phyloP scores from a whole-genome alignment of 2,329 filamentous ascomycete genomes.

The Endocalyx cinctus region DNA sequence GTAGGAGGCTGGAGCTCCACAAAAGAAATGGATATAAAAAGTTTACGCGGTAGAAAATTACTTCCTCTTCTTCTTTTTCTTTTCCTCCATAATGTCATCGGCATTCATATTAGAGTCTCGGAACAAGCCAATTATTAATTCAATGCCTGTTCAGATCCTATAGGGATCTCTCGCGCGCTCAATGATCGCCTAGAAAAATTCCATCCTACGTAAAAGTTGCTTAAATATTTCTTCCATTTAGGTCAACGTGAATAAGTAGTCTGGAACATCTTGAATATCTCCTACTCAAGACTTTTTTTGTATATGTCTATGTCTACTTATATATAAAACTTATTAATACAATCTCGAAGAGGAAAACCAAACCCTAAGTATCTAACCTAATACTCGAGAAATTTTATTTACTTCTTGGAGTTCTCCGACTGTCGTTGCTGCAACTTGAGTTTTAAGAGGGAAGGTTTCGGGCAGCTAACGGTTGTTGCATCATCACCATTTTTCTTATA shows the following conservation, averaged over 20 bases:
- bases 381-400: too few species aligned
- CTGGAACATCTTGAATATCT: too few species aligned
- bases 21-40: too few species aligned
- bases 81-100: conserved; percentile 68
- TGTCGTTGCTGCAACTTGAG: conserved; percentile 80
- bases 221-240: conserved; percentile 41
- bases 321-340: too few species aligned
- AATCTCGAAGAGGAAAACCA: too few species aligned
- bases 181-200: conserved; percentile 86
- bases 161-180: conserved; percentile 89
- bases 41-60: too few species aligned
- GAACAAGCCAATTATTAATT: conserved; percentile 64
- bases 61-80: conserved; percentile 39
- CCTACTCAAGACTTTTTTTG: too few species aligned
- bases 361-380: too few species aligned
- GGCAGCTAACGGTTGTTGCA: conserved; percentile 77
- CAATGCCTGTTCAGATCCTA: conserved; percentile 90
- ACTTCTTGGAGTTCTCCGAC: conserved; percentile 26
- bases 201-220: conserved; percentile 70
- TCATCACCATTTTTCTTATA: conserved; percentile 75
- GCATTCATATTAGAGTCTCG: conserved; percentile 99
- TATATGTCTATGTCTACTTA: conserved; percentile 3
- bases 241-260: conserved; percentile 34
- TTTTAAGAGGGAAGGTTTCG: conserved; percentile 71
- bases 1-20: too few species aligned